Evolutionary conservation across 1,139 yeast species (phyloP).

Genomic region (Yamadazyma diospyri): DNA sequence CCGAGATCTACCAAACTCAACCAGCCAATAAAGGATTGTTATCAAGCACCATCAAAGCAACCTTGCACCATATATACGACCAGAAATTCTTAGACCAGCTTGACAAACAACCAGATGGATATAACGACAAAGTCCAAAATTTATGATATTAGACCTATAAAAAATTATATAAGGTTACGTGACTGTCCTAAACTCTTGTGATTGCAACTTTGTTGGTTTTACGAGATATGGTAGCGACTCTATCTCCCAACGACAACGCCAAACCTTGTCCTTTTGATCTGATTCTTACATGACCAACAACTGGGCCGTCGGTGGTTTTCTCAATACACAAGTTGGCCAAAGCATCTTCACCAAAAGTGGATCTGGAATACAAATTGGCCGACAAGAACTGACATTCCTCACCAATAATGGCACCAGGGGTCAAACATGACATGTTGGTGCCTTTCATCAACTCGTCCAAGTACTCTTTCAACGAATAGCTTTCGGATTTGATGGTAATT

Average conservation of each 20-base stretch:
- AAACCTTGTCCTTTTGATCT: conserved; percentile 98
- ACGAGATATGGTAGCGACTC: conserved; percentile 76
- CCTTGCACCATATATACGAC: conserved; percentile 15
- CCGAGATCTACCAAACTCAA: conserved; percentile 23
- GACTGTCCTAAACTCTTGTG: conserved; percentile 17
- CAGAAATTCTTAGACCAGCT: conserved; percentile 9
- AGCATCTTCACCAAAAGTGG: conserved; percentile 97
- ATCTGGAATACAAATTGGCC: conserved; percentile 89
- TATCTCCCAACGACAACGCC: conserved; percentile 91
- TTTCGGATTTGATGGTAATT: conserved; percentile 77
- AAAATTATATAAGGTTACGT: no score
- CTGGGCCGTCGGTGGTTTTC: conserved; percentile 67
- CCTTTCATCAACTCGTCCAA: conserved; percentile 73
- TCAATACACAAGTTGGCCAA: conserved; percentile 94
- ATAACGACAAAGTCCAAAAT: not conserved
- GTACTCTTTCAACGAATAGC: conserved; percentile 71
- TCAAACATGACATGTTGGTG: conserved; percentile 92
- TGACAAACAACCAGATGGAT: conserved; percentile 4
- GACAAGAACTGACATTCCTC: conserved; percentile 90
- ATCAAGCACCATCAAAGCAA: conserved; percentile 13
- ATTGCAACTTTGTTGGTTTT: conserved; percentile 35
- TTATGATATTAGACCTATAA: no score
- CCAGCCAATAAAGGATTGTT: conserved; percentile 17
- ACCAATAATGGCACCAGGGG: conserved; percentile 84
- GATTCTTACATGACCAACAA: conserved; percentile 93